Evolutionary conservation across 257 asterid genomes (phyloP).

Genomic region (Capsicum baccatum): DNA sequence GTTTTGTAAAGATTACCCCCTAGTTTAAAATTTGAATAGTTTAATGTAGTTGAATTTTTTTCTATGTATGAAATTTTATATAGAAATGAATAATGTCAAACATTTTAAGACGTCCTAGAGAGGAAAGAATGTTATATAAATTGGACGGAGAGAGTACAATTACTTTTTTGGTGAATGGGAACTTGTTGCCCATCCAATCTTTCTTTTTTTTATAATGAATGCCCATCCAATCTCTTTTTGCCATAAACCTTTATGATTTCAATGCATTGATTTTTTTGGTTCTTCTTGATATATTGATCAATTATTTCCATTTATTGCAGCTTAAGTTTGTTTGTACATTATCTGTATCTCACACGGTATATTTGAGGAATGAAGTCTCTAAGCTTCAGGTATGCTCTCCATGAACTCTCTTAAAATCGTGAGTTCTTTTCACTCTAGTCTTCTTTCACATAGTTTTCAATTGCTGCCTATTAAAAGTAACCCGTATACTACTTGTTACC

Average conservation of each 20-base stretch:
- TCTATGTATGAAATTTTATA: constrained; percentile 6
- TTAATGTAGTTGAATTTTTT: constrained; percentile 4
- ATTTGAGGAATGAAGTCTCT: constrained; percentile 59
- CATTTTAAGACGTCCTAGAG: not conserved
- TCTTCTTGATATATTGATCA: not conserved
- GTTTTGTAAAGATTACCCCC: not conserved
- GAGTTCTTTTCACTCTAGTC: constrained; percentile 31
- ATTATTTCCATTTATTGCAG: constrained; percentile 50
- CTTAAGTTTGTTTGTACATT: constrained; percentile 52
- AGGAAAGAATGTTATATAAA: constrained; percentile 5
- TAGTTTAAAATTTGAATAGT: constrained; percentile 1
- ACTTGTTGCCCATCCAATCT: not conserved
- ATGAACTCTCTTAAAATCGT: constrained; percentile 17
- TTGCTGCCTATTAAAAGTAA: constrained; percentile 1
- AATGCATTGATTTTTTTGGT: not conserved
- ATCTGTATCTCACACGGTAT: constrained; percentile 51
- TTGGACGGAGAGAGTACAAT: not conserved
- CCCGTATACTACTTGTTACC: not conserved
- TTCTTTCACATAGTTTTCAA: constrained; percentile 23
- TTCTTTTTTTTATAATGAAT: not conserved
- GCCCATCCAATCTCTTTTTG: not conserved
- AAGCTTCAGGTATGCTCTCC: constrained; percentile 74
- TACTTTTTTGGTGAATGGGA: not conserved
- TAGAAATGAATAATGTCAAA: constrained; percentile 16
- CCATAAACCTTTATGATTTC: not conserved